Evolutionary conservation across 2,329 filamentous ascomycete genomes (phyloP), one percentile per base, ranked within the genome.

Genomic region (Talaromyces verruculosus): DNA sequence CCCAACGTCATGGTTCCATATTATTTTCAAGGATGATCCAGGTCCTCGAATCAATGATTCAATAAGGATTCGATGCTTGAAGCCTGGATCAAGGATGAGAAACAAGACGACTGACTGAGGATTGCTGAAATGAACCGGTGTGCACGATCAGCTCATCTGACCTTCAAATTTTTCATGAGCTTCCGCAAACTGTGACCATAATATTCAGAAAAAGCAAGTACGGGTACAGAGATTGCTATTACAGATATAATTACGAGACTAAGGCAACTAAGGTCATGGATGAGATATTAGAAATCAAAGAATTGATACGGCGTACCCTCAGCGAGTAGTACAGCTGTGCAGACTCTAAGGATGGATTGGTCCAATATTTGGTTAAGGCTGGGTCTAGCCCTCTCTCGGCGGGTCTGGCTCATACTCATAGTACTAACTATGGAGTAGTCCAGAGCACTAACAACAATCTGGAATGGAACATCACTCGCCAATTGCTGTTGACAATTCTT

Each of bases 1-100:
- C 15, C 19, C 49, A 53, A 53, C 49, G 49, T 53, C 49, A 53
- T 53, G 49, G 49, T 8, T n/a, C 49, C 49, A 53, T 53, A 28
- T 47, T 28, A 49, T 41, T 41, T 11, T 41, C 35, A 15, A 37
- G 11, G 11, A 13, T 13, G 33, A 11, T 37, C 35, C 35, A 37
- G 5, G 33, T 35, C 33, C 33, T 35, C 33, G 33, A 13, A 47
- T 25, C 45, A 15, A 25, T 8, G 39, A 25, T 2, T 43, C 39
- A n/a, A 2, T 45, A 45, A 7, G 45, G n/a, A 47, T 25, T 25
- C 19, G 15, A 47, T 15, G 45, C 13, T 15, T 1, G 39, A 41
- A 19, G 2, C 10, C 8, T 5, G 19, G 43, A 47, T 22, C 19
- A 19, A 25, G 8, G 4, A 47, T 47, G 45, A 47, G 19, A 47